These are phyloP conservation scores for Anthracocystis walkeri DNA, from an alignment of 1,284 basidiomycete genomes.

Conservation along the genomic window DNA sequence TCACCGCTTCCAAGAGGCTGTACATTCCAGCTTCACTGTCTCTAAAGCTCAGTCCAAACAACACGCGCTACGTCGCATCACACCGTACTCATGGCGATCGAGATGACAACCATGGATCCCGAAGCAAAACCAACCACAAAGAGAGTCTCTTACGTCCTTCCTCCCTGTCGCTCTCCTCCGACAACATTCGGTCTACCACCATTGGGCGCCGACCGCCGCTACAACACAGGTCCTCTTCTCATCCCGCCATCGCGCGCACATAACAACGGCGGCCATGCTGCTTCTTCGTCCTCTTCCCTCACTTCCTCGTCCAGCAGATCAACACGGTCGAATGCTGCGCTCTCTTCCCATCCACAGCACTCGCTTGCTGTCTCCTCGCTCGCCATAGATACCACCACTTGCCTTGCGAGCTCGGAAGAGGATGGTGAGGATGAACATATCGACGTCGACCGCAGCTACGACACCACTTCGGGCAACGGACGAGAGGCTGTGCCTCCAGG, in stretches of 20 bases:
- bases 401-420: conserved; percentile 25
- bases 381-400: conserved; percentile 59
- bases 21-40: not conserved
- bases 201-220: conserved; percentile 36
- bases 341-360: conserved; percentile 54
- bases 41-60: not conserved
- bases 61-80: not conserved
- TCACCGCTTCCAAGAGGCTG: not conserved
- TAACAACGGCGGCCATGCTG: not conserved
- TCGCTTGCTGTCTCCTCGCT: conserved; percentile 64
- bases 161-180: conserved; percentile 38
- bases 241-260: conserved; percentile 10
- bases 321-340: conserved; percentile 23
- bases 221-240: conserved; percentile 38
- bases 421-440: conserved; percentile 9
- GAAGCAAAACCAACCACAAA: conserved; percentile 41
- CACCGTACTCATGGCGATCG: conserved; percentile 16
- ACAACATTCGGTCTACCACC: conserved; percentile 52
- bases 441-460: not conserved
- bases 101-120: conserved; percentile 22
- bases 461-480: not conserved
- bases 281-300: conserved; percentile 21
- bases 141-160: conserved; percentile 58
- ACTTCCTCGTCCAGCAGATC: conserved; percentile 14
- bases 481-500: conserved; percentile 76